A percentile compares a stretch with the other conserved stretches of the same genome.
Conservation (phyloP, 2,329 filamentous ascomycete genomes). For the Hypoxylon sp. region DNA sequence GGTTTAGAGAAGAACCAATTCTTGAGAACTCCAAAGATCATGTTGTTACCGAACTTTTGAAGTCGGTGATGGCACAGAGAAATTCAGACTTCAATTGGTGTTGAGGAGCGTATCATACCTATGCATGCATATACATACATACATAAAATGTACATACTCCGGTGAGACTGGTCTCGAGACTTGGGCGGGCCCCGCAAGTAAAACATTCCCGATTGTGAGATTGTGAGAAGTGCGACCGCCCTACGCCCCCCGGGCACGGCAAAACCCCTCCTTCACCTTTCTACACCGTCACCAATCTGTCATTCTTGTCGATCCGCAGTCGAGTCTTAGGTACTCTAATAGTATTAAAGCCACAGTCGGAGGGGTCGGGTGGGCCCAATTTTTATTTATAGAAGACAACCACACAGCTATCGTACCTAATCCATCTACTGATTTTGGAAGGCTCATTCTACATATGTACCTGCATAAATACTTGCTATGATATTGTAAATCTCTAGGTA, state of each 20-base stretch:
- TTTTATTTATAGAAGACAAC: conserved; percentile 10
- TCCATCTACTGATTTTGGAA: conserved; percentile 3
- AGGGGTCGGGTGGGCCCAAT: conserved; percentile 15
- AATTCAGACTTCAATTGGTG: conserved; percentile 1
- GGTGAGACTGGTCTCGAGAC: neutral
- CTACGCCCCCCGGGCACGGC: neutral
- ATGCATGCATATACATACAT: conserved; percentile 2
- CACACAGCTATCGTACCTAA: neutral
- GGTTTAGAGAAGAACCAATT: conserved; percentile 5
- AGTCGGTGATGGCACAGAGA: conserved; percentile 11
- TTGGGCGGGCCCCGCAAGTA: conserved; percentile 4
- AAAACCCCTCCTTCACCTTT: conserved; percentile 41
- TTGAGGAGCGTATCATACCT: conserved; percentile 5
- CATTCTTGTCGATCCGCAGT: conserved; percentile 30
- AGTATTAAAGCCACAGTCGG: conserved; percentile 17
- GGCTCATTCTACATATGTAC: conserved; percentile 13
- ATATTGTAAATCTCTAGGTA: neutral
- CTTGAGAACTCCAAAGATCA: conserved; percentile 20
- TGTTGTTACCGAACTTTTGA: conserved; percentile 21
- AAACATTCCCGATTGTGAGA: conserved; percentile 28
- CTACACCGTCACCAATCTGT: conserved; percentile 41
- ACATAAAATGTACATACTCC: conserved; percentile 1
- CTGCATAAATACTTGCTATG: conserved; percentile 18
- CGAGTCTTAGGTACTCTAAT: conserved; percentile 9
- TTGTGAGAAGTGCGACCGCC: conserved; percentile 15